Evolutionary conservation across 768 basidiomycete genomes (phyloP).

Genomic region (Ephemerocybe angulata): DNA sequence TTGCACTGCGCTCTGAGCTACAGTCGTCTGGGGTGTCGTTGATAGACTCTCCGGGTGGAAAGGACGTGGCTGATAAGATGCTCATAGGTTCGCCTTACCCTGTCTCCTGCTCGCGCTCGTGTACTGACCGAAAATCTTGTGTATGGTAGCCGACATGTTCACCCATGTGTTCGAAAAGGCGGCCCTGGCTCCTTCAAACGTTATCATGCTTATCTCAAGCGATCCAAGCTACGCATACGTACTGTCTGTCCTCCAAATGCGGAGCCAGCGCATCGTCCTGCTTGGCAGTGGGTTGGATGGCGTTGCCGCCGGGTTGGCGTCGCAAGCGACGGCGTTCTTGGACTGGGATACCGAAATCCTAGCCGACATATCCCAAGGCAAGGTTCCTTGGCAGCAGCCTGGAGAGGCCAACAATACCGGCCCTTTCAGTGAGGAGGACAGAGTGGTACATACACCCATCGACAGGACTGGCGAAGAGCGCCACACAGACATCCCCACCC

Average conservation of each 20-base stretch:
- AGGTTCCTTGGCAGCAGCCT: too few species aligned
- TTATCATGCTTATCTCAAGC: slow-evolving; percentile 42
- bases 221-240: slow-evolving; percentile 45
- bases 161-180: slow-evolving; percentile 40
- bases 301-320: slow-evolving; percentile 40
- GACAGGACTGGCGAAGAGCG: too few species aligned
- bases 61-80: slow-evolving; percentile 23
- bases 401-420: background rate
- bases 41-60: slow-evolving; percentile 28
- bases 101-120: background rate
- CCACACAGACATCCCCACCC: too few species aligned
- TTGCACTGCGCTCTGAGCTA: slow-evolving; percentile 23
- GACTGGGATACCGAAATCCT: slow-evolving; percentile 42
- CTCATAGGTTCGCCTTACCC: slow-evolving; percentile 22
- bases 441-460: too few species aligned
- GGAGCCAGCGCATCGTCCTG: slow-evolving; percentile 36
- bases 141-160: slow-evolving; percentile 21
- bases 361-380: slow-evolving; percentile 1
- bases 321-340: slow-evolving; percentile 50
- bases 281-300: slow-evolving; percentile 37
- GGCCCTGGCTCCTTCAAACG: slow-evolving; percentile 39
- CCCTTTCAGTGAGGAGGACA: too few species aligned
- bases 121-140: background rate
- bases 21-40: slow-evolving; percentile 29
- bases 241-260: slow-evolving; percentile 36